These are phyloP conservation scores for Barnettozyma hawaiiensis DNA, from an alignment of 1,139 yeast genomes.

Conservation along the genomic window DNA sequence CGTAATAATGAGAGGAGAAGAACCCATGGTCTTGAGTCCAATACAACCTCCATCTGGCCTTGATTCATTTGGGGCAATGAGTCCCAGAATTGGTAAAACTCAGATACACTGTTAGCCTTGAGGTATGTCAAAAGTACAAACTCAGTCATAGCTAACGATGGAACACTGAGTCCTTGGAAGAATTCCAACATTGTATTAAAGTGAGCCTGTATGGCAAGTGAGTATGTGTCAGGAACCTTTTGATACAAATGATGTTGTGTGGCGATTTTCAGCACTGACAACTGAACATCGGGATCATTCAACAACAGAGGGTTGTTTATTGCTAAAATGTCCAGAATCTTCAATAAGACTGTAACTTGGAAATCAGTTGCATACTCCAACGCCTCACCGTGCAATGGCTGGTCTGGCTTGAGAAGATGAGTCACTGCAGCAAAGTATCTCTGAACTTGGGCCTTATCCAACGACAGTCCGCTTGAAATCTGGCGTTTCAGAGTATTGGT, in stretches of 20 bases:
- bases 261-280: conserved; percentile 16
- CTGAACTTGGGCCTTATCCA: conserved; percentile 12
- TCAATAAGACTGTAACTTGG: conserved; percentile 10
- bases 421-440: conserved; percentile 8
- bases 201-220: not conserved
- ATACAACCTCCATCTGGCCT: conserved; percentile 1
- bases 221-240: conserved; percentile 6
- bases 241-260: conserved; percentile 21
- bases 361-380: conserved; percentile 5
- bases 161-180: conserved; percentile 4
- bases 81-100: conserved; percentile 21
- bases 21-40: conserved; percentile 28
- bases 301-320: conserved; percentile 10
- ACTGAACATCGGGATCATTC: conserved; percentile 10
- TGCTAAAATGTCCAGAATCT: conserved; percentile 11
- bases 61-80: conserved; percentile 5
- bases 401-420: conserved; percentile 8
- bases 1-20: conserved; percentile 19
- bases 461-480: conserved; percentile 14
- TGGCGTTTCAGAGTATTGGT: conserved; percentile 13
- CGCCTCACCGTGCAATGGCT: conserved; percentile 3
- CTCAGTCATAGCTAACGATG: conserved; percentile 11
- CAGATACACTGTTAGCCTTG: conserved; percentile 13
- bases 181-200: conserved; percentile 6
- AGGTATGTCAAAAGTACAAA: conserved; percentile 18